These are phyloP conservation scores for Selaginella tamariscina DNA, from an alignment of 75 land plant species.

Conservation along the genomic window DNA sequence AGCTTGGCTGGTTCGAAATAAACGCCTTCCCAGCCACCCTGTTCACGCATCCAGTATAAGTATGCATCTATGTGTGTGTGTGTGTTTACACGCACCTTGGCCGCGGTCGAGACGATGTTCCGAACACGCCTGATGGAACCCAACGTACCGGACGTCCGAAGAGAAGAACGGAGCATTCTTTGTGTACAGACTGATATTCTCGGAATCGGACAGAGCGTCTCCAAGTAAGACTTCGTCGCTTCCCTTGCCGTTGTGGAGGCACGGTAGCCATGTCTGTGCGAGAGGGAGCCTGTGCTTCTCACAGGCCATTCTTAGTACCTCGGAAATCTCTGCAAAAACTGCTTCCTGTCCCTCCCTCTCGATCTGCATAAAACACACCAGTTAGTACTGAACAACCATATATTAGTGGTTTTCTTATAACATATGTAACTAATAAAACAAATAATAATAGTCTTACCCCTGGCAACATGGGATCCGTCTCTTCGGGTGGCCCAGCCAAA, in stretches of 20 bases:
- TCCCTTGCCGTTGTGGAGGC: background rate
- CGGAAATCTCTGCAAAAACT: background rate
- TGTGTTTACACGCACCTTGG: too few relatives aligned
- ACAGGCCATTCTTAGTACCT: background rate
- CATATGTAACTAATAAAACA: background rate
- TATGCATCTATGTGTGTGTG: too few relatives aligned
- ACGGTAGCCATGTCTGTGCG: conserved; percentile 5
- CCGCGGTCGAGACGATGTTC: conserved; percentile 71
- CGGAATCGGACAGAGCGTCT: background rate
- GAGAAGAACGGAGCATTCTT: conserved; percentile 52
- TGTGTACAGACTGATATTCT: conserved; percentile 34
- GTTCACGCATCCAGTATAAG: too few relatives aligned
- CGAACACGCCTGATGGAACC: conserved; percentile 67
- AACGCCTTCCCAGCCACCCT: conserved; percentile 72
- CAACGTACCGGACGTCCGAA: conserved; percentile 48
- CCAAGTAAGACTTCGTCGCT: background rate
- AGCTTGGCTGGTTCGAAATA: conserved; percentile 33
- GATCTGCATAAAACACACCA: background rate
- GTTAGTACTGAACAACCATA: background rate
- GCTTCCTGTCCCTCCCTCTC: background rate
- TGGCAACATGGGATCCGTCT: background rate
- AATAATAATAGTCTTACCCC: conserved; percentile 4
- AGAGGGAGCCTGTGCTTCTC: background rate
- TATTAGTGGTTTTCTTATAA: too few relatives aligned
- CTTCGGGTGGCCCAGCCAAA: background rate